Evolutionary conservation across 169 alveolate genomes (phyloP), one percentile per base, ranked within the genome.

Genomic region (Sarcocystis neurona): DNA sequence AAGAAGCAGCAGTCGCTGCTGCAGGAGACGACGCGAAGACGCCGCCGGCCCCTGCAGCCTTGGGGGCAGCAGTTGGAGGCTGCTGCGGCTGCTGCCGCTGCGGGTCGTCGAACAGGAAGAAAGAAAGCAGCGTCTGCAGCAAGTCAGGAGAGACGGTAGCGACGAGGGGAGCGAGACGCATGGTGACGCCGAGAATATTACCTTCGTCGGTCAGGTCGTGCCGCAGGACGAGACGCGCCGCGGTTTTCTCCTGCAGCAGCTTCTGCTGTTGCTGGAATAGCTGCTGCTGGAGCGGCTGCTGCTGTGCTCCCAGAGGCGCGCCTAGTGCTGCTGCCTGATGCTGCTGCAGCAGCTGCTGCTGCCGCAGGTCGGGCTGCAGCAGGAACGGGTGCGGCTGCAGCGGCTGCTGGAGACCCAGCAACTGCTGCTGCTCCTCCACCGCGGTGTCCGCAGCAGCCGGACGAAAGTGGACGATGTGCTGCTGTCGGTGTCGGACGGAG

Each of bases 401-500:
- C 43, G 15, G 30, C 37, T 6, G 30, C 39, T 34, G 30, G 77
- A 58, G 70, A 12, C 23, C 70, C 70, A 58, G 70, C 39, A 5
- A 32, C 2, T 23, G 12, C 66, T 15, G 66, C 66, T 23, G 12
- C 12, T 53, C 66, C 66, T 23, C 66, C 18, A 8, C 78, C 0
- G 84, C 37, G 0, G 48, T 46, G n/a, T 72, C n/a, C 18, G 18
- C 90, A 18, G 44, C 77, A 37, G 72, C 91, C 44, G 72, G 48
- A 41, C 91, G 79, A 44, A 87, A 87, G 87, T 87, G 85, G 87
- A 87, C 60, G 87, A 87, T 82, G 44, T 74, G 47, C 44, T 87
- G 91, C 32, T 68, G 37, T 37, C 79, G 91, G 66, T 87, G 91
- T 0, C 91, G 89, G 53, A 92, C 94, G 34, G 89, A 80, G 50